Evolutionary conservation across 352 stramenopile genomes (phyloP), one percentile per base, ranked within the genome.

Genomic region (Globisporangium perplexum): DNA sequence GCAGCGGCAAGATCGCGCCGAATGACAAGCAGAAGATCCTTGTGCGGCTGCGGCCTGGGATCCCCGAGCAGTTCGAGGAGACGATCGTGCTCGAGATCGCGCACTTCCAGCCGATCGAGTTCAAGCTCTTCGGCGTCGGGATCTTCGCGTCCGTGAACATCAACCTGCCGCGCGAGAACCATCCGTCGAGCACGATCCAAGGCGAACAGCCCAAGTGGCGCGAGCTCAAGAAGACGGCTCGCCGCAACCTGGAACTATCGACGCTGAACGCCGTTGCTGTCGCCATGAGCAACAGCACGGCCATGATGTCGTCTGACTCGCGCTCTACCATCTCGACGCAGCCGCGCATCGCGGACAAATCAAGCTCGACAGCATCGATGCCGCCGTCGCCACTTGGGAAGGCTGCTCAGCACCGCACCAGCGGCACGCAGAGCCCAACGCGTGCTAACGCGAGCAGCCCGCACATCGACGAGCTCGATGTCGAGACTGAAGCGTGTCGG

Each of bases 61-160:
- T 98, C 50, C 95, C 95, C 0, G 82, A 94, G 44, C 60, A 60
- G 22, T 88, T 98, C 39, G 69, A 86, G 35, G 93, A 98, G 55
- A 86, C 68, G 1, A 53, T 98, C n/a, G 57, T 94, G 18, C 69
- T 98, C 35, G 89, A 98, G 58, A 78, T 98, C 36, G 95, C 91
- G 4, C 94, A 98, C 63, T 98, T 98, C 57, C 79, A 98, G 48
- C 92, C 95, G 2, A 69, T 98, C 17, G 75, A 78, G 31, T 92
- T 98, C 46, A 87, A 88, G 20, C 47, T 98, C 7, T 90, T 86
- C 50, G 93, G 89, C 1, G 68, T 72, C 47, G 94, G 91, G 6
- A 96, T 96, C 14, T 98, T 97, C 64, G 72, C 95, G 5, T 76
- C 86, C 20, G 84, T 97, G n/a, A 73, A 69, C 3, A 75, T 96